Evolutionary conservation across 495 filamentous ascomycete species (phyloP).

Genomic region (Niebla homalea): DNA sequence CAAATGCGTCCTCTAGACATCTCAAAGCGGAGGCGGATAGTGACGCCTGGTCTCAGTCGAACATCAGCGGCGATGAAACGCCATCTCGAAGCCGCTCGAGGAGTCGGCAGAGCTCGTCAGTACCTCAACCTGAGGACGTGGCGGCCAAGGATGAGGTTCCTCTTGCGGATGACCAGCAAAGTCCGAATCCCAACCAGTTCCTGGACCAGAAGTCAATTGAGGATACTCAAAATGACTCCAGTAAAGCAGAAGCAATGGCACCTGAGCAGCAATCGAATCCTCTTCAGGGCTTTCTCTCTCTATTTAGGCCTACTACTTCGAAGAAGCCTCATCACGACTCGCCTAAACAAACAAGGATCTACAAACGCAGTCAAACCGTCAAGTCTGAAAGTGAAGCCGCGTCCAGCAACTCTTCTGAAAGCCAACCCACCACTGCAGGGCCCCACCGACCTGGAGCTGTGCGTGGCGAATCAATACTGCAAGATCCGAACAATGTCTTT

Average conservation of each 20-base stretch:
- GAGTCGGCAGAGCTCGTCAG: conserved; percentile 13
- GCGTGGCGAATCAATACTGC: conserved; percentile 32
- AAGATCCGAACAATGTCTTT: conserved; percentile 30
- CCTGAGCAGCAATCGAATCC: conserved; percentile 29
- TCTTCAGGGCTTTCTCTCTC: conserved; percentile 48
- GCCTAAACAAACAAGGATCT: conserved; percentile 53
- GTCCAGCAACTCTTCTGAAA: conserved; percentile 20
- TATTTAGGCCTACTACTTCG: conserved; percentile 39
- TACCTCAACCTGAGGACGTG: conserved; percentile 46
- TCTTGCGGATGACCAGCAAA: conserved; percentile 10
- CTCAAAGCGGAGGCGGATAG: conserved; percentile 18
- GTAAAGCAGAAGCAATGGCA: conserved; percentile 14
- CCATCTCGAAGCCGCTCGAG: conserved; percentile 7
- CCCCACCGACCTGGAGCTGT: conserved; percentile 15
- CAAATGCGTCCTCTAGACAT: conserved; percentile 45
- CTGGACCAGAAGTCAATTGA: background rate
- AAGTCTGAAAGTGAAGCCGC: conserved; percentile 29
- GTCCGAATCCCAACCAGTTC: conserved; percentile 2
- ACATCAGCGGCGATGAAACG: conserved; percentile 20
- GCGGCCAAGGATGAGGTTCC: conserved; percentile 41
- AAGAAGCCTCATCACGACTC: conserved; percentile 18
- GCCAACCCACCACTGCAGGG: conserved; percentile 9
- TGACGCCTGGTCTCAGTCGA: conserved; percentile 16
- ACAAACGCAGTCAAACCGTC: conserved; percentile 62
- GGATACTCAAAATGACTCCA: conserved; percentile 14